Evolutionary conservation across 2,329 filamentous ascomycete genomes (phyloP).

Genomic region (Ophiognomonia clavigignenti-juglandacearum): DNA sequence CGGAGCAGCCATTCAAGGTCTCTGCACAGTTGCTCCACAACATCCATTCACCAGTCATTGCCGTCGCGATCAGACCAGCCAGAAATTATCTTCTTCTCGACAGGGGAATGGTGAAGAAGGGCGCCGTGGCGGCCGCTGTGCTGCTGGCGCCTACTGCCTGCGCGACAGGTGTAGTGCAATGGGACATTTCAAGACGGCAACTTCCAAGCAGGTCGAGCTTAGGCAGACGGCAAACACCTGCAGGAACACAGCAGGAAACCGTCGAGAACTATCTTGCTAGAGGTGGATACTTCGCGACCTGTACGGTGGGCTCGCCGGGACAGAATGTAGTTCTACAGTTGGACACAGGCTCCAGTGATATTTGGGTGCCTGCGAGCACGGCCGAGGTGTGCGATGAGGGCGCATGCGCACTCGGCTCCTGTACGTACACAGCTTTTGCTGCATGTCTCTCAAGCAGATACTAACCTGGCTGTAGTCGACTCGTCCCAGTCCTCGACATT

Average conservation of each 20-base stretch:
- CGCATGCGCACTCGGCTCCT: slow-evolving; percentile 40
- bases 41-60: background rate
- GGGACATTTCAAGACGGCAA: slow-evolving; percentile 39
- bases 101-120: background rate
- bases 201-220: slow-evolving; percentile 25
- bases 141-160: slow-evolving; percentile 20
- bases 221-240: slow-evolving; percentile 32
- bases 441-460: slow-evolving; percentile 9
- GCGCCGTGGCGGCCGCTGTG: slow-evolving; percentile 10
- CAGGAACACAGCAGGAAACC: slow-evolving; percentile 34
- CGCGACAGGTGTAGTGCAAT: slow-evolving; percentile 37
- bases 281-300: slow-evolving; percentile 53
- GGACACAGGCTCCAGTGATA: slow-evolving; percentile 62
- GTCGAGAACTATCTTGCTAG: slow-evolving; percentile 38
- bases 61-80: background rate
- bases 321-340: slow-evolving; percentile 55
- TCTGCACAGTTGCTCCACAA: background rate
- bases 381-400: slow-evolving; percentile 33
- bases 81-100: background rate
- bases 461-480: slow-evolving; percentile 34
- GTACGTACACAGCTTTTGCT: slow-evolving; percentile 32
- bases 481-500: slow-evolving; percentile 41
- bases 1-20: background rate
- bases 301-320: slow-evolving; percentile 51
- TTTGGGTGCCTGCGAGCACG: slow-evolving; percentile 48